Base-by-base conservation (phyloP, 176 grass and related monocot species). In the bread wheat (Triticum aestivum) region DNA sequence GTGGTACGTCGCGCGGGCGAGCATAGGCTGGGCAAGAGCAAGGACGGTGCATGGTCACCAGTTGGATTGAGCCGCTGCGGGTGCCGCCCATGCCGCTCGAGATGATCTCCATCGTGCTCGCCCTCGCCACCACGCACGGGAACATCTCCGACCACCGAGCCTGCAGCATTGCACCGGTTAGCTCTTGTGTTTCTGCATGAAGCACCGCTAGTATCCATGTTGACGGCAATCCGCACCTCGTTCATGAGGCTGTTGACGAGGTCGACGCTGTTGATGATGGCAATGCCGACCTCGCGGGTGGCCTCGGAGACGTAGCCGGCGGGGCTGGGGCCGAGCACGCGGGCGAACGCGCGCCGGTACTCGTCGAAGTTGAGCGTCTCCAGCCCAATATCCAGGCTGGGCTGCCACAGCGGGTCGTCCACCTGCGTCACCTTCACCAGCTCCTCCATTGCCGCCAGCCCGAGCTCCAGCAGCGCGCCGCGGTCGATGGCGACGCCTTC, bases 231-330 rank as follows among this genome's bases (percentile, higher is more conserved):
- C 15, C 51, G 15, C 51, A 98, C 96, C 58, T 87, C 88, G 88
- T 98, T 93, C 96, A 98, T 94, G 54, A 98, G 91, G 75, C 88
- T 96, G 84, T 92, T 89, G 23, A 98, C 93, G 78, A 98, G 93
- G 32, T 93, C 91, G 73, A 86, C 51, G 87, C 93, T 90, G 74
- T 86, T 91, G 73, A 78, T 91, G 35, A 98, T 94, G 65, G 86
- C 96, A 75, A 96, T 20, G 20, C 93, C 92, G 34, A 84, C 61
- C 83, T 98, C 92, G 75, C 96, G 87, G 17, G 90, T 89, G 1
- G 93, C 96, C 90, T 96, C 96, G 18, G 91, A 69, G 35, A 94
- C 84, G 74, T 58, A 95, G 2, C 96, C 92, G 6, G 82, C 82
- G 14, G 89, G 93, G 84, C 82, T 88, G 0, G 80, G 63, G 7